Conservation (phyloP, 1,139 yeast genomes). For the Magnusiomyces tetraspermus region DNA sequence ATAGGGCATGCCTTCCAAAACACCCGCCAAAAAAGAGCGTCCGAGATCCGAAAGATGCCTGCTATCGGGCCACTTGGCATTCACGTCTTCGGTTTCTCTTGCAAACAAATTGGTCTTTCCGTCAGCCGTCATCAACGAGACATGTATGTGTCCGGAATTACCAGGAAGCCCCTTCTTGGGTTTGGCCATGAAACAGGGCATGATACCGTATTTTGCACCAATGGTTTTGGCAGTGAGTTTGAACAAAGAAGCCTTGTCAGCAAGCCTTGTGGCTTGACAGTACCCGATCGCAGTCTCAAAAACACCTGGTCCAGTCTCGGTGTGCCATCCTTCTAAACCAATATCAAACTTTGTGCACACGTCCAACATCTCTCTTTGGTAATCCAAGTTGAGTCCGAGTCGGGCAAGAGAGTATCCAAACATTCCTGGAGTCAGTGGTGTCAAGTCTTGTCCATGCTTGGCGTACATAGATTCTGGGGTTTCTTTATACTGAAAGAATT, state of each 20-base stretch:
- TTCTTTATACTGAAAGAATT: slow-evolving; percentile 31
- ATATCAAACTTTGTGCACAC: slow-evolving; percentile 23
- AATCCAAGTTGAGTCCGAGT: slow-evolving; percentile 28
- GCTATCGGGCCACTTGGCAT: slow-evolving; percentile 28
- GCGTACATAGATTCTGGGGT: slow-evolving; percentile 24
- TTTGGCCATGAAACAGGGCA: slow-evolving; percentile 36
- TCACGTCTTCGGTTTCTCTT: slow-evolving; percentile 22
- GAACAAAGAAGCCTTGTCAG: slow-evolving; percentile 31
- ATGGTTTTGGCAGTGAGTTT: slow-evolving; percentile 29
- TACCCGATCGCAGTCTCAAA: slow-evolving; percentile 33
- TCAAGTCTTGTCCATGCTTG: slow-evolving; percentile 25
- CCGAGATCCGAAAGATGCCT: slow-evolving; percentile 28
- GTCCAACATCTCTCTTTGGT: slow-evolving; percentile 27
- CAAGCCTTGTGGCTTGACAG: slow-evolving; percentile 26
- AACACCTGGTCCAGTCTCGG: slow-evolving; percentile 36
- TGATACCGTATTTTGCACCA: slow-evolving; percentile 26
- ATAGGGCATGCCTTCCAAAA: slow-evolving; percentile 30
- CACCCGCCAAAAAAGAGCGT: slow-evolving; percentile 32
- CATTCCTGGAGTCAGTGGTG: slow-evolving; percentile 32
- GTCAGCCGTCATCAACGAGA: slow-evolving; percentile 25
- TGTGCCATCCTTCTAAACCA: slow-evolving; percentile 33
- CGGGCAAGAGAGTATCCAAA: slow-evolving; percentile 33
- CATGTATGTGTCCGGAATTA: slow-evolving; percentile 34
- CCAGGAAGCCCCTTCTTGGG: slow-evolving; percentile 33
- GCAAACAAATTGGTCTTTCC: slow-evolving; percentile 29